Evolutionary conservation across 2,329 filamentous ascomycete genomes (phyloP).

Genomic region (Aspergillus ruber): DNA sequence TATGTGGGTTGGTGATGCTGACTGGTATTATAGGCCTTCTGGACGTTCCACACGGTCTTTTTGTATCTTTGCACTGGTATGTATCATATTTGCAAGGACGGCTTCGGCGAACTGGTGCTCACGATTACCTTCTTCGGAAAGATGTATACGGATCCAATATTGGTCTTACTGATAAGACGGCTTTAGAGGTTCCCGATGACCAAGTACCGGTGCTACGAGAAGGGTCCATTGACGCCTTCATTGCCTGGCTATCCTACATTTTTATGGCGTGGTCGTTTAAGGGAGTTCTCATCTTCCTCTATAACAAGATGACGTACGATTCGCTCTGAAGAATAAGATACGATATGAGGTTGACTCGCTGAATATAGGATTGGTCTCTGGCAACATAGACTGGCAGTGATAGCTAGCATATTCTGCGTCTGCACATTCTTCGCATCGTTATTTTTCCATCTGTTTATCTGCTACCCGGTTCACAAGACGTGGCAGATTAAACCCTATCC

Average conservation of each 20-base stretch:
- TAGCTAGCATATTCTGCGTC: constrained; percentile 1
- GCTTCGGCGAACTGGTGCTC: not conserved
- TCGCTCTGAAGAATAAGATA: not conserved
- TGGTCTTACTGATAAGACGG: constrained; percentile 6
- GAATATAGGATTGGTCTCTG: constrained; percentile 9
- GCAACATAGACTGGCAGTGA: constrained; percentile 9
- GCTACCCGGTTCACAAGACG: constrained; percentile 6
- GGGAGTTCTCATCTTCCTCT: constrained; percentile 12
- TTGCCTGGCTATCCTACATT: constrained; percentile 14
- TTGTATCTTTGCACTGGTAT: constrained; percentile 11
- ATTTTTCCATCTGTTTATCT: constrained; percentile 11
- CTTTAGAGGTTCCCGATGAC: constrained; percentile 9
- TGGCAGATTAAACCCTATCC: constrained; percentile 18
- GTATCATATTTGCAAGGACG: not conserved
- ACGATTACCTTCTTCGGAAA: not conserved
- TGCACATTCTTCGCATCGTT: constrained; percentile 9
- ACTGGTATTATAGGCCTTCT: constrained; percentile 7
- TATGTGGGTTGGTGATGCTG: not conserved
- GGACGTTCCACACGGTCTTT: constrained; percentile 11
- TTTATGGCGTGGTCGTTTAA: constrained; percentile 14
- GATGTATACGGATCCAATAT: constrained; percentile 12
- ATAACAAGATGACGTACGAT: constrained; percentile 12
- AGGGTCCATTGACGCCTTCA: constrained; percentile 11
- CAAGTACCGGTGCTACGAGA: not conserved
- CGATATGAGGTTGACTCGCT: not conserved